Base-by-base conservation (phyloP, 1,284 basidiomycete species). In the Sphagnurus paluster region DNA sequence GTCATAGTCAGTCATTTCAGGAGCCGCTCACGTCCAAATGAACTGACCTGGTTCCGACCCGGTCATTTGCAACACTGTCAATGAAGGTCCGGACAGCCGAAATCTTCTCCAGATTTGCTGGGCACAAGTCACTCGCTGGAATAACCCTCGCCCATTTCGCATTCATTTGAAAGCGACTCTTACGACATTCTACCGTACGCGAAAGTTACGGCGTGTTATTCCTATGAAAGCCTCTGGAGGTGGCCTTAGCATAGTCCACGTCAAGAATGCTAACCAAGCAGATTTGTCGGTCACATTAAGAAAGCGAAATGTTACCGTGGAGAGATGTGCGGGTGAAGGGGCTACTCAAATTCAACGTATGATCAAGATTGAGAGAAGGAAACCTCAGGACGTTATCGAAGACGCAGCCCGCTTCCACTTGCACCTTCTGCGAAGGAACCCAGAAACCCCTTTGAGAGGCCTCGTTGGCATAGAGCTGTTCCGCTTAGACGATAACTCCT, bases 111-210 rank as follows among this genome's bases (percentile, higher is more conserved):
- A 54, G 46, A 62, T 61, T 44, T 76, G 74, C 23, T 85, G 80
- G 78, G 83, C 79, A 32, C 73, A 72, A 35, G 69, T 84, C 41
- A 58, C 56, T 28, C 70, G 69, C 10, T 81, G 79, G 78, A 81
- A 80, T 55, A 74, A 75, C 53, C 68, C 67, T 25, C 65, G 63
- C 13, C 74, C 77, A 4, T 79, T 82, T 60, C 59, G 61, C 14
- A 57, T 69, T 19, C 59, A 64, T 39, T 49, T 69, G 24, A 64
- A 63, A 45, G 49, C 61, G 9, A 63, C 61, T 0, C 46, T 65
- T 16, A 46, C 55, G 0, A 62, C 66, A 11, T 56, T 68, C 24
- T 49, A 62, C 23, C 54, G 55, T 8, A 49, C 49, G 38, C 63
- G 64, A 60, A 64, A 55, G 37, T 50, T 69, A n/a, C 49, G 59